Conservation (phyloP, 805 yeast genomes). For the Aciculoconidium aculeatum region DNA sequence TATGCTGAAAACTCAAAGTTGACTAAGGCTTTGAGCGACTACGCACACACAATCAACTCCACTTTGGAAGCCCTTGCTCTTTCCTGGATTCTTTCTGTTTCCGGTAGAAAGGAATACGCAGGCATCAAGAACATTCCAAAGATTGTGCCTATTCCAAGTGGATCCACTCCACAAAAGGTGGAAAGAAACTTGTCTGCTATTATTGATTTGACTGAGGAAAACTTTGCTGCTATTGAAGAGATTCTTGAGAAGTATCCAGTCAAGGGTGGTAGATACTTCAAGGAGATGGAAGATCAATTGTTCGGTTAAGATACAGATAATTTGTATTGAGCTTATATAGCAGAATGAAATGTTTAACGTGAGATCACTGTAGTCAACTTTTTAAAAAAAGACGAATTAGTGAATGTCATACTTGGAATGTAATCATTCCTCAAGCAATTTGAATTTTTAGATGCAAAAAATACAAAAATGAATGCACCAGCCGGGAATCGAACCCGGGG, state of each 20-base stretch:
- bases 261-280: slow-evolving; percentile 53
- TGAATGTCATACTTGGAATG: no score
- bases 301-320: slow-evolving; percentile 2
- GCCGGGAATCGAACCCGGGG: slow-evolving; percentile 33
- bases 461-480: slow-evolving; percentile 15
- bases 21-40: slow-evolving; percentile 43
- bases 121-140: slow-evolving; percentile 42
- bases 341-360: no score
- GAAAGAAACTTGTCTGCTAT: slow-evolving; percentile 49
- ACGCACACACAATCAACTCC: slow-evolving; percentile 41
- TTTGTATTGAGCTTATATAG: no score
- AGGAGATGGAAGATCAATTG: slow-evolving; percentile 3
- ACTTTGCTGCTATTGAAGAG: slow-evolving; percentile 47
- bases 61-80: slow-evolving; percentile 51
- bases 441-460: background rate
- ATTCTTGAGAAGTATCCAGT: slow-evolving; percentile 40
- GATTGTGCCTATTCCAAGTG: slow-evolving; percentile 78
- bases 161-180: slow-evolving; percentile 54
- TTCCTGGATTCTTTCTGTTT: slow-evolving; percentile 50
- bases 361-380: no score
- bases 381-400: no score
- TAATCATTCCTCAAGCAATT: no score
- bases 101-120: slow-evolving; percentile 51
- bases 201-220: slow-evolving; percentile 47
- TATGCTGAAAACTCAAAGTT: slow-evolving; percentile 46